A percentile compares a stretch with the other conserved stretches of the same genome.
Conservation (phyloP, 148 eudicot genomes). For the Silene conica region DNA sequence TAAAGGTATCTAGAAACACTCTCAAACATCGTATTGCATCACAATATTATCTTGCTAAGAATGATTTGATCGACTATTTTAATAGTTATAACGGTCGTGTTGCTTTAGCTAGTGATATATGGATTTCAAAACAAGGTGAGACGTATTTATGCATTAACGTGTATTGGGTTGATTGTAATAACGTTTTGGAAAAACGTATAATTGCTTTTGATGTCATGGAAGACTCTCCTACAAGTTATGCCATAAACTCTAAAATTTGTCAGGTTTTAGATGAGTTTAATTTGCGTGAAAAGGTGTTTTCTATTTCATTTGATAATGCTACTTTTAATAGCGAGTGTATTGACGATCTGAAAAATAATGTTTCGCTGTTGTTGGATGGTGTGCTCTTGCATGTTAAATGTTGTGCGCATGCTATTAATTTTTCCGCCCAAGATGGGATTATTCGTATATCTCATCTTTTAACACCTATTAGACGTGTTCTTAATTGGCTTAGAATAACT, state of each 20-base stretch:
- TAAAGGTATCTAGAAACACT: not conserved
- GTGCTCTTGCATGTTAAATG: not conserved
- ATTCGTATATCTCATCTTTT: not conserved
- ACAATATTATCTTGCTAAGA: not conserved
- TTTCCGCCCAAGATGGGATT: slow-evolving; percentile 12
- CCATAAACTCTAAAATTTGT: not conserved
- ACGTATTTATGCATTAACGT: not conserved
- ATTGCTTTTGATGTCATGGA: slow-evolving; percentile 13
- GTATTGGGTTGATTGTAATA: slow-evolving; percentile 8
- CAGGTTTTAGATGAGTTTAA: not conserved
- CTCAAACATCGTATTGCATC: not conserved
- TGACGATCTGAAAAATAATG: not conserved
- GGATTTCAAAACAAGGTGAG: not conserved
- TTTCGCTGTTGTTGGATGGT: not conserved
- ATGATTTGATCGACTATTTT: not conserved
- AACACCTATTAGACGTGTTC: not conserved
- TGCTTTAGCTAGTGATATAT: not conserved
- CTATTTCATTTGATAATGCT: slow-evolving; percentile 8
- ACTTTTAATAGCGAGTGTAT: not conserved
- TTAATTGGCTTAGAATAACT: too few species aligned
- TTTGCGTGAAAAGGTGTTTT: not conserved
- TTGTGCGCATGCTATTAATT: not conserved
- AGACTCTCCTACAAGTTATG: not conserved
- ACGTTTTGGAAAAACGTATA: slow-evolving; percentile 2
- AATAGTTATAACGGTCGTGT: not conserved